A percentile compares a stretch with the other conserved stretches of the same genome.
Evolutionary conservation across 768 basidiomycete species (phyloP).

Genomic region (Serendipita sp.): DNA sequence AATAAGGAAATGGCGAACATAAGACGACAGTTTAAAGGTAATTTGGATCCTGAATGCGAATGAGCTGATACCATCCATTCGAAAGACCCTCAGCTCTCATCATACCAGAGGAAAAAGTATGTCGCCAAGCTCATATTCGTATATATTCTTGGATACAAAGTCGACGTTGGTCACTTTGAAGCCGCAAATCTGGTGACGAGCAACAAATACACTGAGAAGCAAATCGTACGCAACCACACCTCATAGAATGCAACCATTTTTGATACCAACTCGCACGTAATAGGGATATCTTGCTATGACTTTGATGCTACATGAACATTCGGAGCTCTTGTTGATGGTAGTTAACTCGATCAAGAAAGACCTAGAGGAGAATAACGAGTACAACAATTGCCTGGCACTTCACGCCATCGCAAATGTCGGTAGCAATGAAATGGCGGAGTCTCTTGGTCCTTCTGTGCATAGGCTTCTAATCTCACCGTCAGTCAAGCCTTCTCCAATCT

Average conservation of each 20-base stretch:
- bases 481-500: constrained; percentile 15
- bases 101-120: constrained; percentile 92
- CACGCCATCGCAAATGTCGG: constrained; percentile 98
- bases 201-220: constrained; percentile 93
- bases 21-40: constrained; percentile 95
- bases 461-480: constrained; percentile 88
- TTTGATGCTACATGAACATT: constrained; percentile 96
- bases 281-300: constrained; percentile 97
- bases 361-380: constrained; percentile 82
- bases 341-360: constrained; percentile 98
- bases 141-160: constrained; percentile 96
- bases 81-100: constrained; percentile 6
- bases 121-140: constrained; percentile 98
- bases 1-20: constrained; percentile 99
- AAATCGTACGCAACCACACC: constrained; percentile 48
- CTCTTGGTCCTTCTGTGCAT: constrained; percentile 85
- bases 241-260: constrained; percentile 7
- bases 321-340: constrained; percentile 86
- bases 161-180: constrained; percentile 98
- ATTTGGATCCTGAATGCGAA: neutral
- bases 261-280: neutral
- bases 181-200: constrained; percentile 96
- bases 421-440: constrained; percentile 96
- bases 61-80: neutral
- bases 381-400: constrained; percentile 89